Conservation (phyloP, 768 basidiomycete genomes). For the Serendipita sp. region DNA sequence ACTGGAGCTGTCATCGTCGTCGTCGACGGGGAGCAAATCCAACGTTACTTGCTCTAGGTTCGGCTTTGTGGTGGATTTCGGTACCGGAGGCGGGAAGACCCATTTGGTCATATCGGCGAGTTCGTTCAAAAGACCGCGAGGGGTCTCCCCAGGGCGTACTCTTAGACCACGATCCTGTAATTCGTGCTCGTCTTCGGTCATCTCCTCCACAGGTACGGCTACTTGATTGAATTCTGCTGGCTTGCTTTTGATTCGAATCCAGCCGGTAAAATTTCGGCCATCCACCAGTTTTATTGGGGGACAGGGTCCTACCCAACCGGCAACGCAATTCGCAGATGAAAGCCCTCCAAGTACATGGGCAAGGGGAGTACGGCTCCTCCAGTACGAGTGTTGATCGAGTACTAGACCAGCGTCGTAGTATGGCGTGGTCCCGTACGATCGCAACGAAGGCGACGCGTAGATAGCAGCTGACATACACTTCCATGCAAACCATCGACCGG, state of each 20-base stretch:
- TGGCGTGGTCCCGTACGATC: background rate
- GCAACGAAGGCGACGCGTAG: background rate
- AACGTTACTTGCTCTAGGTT: background rate
- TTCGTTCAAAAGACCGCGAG: background rate
- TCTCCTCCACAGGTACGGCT: background rate
- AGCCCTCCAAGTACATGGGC: background rate
- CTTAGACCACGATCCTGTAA: background rate
- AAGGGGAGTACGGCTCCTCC: slow-evolving; percentile 2
- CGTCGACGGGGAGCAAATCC: background rate
- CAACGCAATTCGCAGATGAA: background rate
- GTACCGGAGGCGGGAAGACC: background rate
- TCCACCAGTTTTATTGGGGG: background rate
- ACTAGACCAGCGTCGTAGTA: slow-evolving; percentile 4
- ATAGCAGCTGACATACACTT: slow-evolving; percentile 6
- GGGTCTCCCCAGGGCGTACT: background rate
- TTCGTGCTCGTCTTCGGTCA: slow-evolving; percentile 3
- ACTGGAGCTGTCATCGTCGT: background rate
- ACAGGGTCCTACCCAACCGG: slow-evolving; percentile 8
- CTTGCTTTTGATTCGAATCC: background rate
- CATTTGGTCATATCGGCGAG: slow-evolving; percentile 4
- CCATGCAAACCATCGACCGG: slow-evolving; percentile 8
- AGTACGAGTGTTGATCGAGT: background rate
- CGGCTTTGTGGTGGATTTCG: background rate
- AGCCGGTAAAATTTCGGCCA: background rate
- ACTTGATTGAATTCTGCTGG: background rate